phyloP scores from a whole-genome alignment of 306 rosid genomes.

The Mimosa bimucronata region DNA sequence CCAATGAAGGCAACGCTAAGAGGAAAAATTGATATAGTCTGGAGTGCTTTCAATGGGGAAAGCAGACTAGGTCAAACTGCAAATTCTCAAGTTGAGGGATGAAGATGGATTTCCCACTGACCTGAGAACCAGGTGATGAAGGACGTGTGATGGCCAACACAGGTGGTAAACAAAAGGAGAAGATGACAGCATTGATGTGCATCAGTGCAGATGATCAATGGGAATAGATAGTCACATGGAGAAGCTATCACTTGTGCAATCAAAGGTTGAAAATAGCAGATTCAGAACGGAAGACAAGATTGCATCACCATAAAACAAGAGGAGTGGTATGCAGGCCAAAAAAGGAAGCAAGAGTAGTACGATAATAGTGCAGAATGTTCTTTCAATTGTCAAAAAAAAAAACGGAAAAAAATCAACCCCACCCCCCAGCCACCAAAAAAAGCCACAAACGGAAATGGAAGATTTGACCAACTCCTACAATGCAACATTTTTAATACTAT shows the following conservation, averaged over 20 bases:
- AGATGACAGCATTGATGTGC: not conserved
- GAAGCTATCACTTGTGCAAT: not conserved
- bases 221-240: not conserved
- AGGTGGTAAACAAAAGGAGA: not conserved
- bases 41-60: no score
- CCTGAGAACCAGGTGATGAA: no score
- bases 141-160: slow-evolving; percentile 14
- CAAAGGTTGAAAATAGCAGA: not conserved
- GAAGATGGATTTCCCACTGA: no score
- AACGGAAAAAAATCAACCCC: no score
- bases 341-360: no score
- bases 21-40: no score
- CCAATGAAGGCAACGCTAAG: no score
- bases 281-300: not conserved
- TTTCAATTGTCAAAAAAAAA: not conserved
- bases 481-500: not conserved
- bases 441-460: not conserved
- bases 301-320: not conserved
- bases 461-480: not conserved
- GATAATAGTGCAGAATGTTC: not conserved
- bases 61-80: no score
- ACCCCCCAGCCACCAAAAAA: not conserved
- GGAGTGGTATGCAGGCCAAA: not conserved
- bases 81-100: no score
- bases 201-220: not conserved